These are phyloP conservation scores for Metschnikowia orientalis DNA, from an alignment of 805 yeast species.

Conservation along the genomic window DNA sequence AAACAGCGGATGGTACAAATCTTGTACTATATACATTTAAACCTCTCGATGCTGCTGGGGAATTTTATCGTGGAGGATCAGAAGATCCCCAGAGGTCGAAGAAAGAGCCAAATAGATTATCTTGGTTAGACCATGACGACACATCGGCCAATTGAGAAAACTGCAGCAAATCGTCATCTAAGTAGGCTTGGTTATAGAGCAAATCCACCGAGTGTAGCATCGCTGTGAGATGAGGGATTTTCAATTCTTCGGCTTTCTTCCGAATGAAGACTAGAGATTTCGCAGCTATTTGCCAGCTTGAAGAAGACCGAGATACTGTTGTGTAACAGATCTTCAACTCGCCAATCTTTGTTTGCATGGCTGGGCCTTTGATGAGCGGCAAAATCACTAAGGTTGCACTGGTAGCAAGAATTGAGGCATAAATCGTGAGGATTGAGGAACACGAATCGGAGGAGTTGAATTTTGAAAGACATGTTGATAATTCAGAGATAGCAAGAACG, in stretches of 20 bases:
- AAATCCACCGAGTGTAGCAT: no score
- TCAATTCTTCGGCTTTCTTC: slow-evolving; percentile 10
- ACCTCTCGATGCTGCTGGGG: no score
- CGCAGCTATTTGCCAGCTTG: slow-evolving; percentile 18
- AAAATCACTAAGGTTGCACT: slow-evolving; percentile 12
- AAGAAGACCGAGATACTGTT: slow-evolving; percentile 13
- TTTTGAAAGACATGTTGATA: slow-evolving; percentile 11
- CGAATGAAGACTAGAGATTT: slow-evolving; percentile 13
- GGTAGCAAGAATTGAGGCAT: slow-evolving; percentile 15
- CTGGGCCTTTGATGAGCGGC: slow-evolving; percentile 3
- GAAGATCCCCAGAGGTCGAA: slow-evolving; percentile 16
- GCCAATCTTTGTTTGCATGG: slow-evolving; percentile 3
- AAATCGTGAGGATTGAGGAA: slow-evolving; percentile 14
- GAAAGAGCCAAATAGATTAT: slow-evolving; percentile 14
- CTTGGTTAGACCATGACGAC: slow-evolving; percentile 11
- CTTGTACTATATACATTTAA: no score
- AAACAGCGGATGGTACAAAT: no score
- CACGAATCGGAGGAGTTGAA: slow-evolving; percentile 11
- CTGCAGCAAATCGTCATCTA: no score
- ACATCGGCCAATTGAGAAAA: no score
- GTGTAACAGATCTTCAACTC: slow-evolving; percentile 12
- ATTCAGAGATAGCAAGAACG: slow-evolving; percentile 14
- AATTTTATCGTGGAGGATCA: no score
- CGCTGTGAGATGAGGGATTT: slow-evolving; percentile 7
- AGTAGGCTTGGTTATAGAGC: no score